phyloP scores from a whole-genome alignment of 176 grass and related monocot species.

The Olyra latifolia region DNA sequence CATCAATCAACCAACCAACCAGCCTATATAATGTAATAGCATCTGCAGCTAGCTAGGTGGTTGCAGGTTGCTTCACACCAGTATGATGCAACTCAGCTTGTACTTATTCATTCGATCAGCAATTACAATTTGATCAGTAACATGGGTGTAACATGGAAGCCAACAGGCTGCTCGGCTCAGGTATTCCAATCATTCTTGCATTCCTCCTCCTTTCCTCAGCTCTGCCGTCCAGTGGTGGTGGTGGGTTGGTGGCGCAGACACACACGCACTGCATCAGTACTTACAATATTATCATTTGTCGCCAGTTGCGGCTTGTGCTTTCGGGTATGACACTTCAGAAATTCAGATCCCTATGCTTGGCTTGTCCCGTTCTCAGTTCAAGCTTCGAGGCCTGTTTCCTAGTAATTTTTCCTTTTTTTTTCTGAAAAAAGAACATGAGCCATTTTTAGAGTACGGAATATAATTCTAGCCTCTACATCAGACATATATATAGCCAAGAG shows the following conservation, averaged over 20 bases:
- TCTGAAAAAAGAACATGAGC: too few species aligned
- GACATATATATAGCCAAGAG: too few species aligned
- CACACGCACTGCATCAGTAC: neutral
- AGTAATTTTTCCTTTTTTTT: too few species aligned
- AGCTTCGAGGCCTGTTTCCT: neutral
- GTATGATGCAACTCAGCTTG: conserved; percentile 28
- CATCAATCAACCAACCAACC: conserved; percentile 18
- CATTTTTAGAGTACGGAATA: too few species aligned
- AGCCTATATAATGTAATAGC: conserved; percentile 12
- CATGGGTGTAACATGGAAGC: conserved; percentile 45
- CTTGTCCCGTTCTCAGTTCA: neutral
- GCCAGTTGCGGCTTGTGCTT: neutral
- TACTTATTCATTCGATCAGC: neutral
- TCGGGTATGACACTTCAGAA: neutral
- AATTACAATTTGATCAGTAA: neutral
- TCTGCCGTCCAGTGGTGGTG: neutral
- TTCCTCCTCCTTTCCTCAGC: neutral
- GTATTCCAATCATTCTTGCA: conserved; percentile 31
- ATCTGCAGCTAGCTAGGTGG: conserved; percentile 32
- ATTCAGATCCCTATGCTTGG: conserved; percentile 27
- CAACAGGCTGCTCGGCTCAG: conserved; percentile 27
- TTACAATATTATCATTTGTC: neutral
- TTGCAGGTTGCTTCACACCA: conserved; percentile 25
- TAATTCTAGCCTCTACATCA: too few species aligned
- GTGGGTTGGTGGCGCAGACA: conserved; percentile 36